phyloP scores from a whole-genome alignment of 805 yeast genomes.

The Candida rishiriensis region DNA sequence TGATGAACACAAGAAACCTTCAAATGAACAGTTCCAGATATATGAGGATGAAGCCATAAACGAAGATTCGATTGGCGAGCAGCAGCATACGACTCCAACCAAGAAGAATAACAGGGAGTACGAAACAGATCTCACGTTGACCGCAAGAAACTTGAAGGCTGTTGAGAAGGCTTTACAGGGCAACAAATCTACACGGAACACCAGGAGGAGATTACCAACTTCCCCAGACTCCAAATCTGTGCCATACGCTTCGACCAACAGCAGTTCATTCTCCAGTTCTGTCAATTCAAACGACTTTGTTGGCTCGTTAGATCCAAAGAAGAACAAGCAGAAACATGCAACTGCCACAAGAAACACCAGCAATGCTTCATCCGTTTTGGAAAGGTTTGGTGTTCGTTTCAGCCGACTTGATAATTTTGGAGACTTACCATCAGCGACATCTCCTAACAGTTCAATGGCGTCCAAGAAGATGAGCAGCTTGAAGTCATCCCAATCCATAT shows the following conservation, averaged over 20 bases:
- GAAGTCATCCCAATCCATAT: constrained; percentile 21
- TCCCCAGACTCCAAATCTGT: not conserved
- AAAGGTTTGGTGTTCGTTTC: constrained; percentile 27
- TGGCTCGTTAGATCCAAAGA: constrained; percentile 24
- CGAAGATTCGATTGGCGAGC: not conserved
- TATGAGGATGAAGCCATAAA: constrained; percentile 5
- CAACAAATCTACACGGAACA: not conserved
- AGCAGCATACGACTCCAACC: not conserved
- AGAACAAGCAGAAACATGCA: not conserved
- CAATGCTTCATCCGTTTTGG: constrained; percentile 21
- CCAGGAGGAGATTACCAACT: not conserved
- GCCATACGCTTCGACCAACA: not conserved
- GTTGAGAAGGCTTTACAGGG: constrained; percentile 2
- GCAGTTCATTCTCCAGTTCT: not conserved
- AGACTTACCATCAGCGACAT: not conserved
- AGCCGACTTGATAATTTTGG: constrained; percentile 19
- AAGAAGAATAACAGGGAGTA: not conserved
- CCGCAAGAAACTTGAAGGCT: constrained; percentile 1
- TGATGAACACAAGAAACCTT: not conserved
- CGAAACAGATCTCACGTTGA: not conserved
- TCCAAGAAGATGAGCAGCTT: constrained; percentile 2
- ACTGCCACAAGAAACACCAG: constrained; percentile 3
- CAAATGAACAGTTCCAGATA: not conserved
- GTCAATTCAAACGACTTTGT: not conserved
- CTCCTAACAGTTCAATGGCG: not conserved